Evolutionary conservation across 2,329 filamentous ascomycete species (phyloP).

Genomic region (Dactylellina cionopaga): DNA sequence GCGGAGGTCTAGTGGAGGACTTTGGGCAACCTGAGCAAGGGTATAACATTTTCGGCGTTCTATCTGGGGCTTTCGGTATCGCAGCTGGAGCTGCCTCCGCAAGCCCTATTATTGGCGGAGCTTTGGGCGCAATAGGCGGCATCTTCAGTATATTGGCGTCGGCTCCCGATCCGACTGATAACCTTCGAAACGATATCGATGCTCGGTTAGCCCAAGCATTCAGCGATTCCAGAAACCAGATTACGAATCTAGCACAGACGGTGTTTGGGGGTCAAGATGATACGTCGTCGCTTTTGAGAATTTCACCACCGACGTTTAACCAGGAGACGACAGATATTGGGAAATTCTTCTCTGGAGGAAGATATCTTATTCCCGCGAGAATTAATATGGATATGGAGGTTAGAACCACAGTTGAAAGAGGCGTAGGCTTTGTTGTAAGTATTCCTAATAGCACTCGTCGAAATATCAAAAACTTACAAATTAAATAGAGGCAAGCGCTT

Average conservation of each 20-base stretch:
- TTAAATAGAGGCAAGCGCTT: conserved; percentile 33
- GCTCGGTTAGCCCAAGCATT: conserved; percentile 28
- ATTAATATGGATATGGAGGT: conserved; percentile 2
- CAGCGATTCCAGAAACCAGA: conserved; percentile 4
- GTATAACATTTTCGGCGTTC: conserved; percentile 25
- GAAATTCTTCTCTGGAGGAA: conserved; percentile 20
- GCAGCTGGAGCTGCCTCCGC: conserved; percentile 5
- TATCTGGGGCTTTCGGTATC: conserved; percentile 18
- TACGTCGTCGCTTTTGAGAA: conserved; percentile 10
- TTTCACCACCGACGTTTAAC: background rate
- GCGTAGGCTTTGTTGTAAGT: background rate
- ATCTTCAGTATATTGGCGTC: conserved; percentile 24
- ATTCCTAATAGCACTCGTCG: background rate
- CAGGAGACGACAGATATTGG: conserved; percentile 11
- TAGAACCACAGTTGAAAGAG: background rate
- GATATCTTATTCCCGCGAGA: conserved; percentile 14
- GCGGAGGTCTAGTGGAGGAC: conserved; percentile 3
- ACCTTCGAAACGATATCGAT: conserved; percentile 24
- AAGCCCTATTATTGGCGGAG: conserved; percentile 9
- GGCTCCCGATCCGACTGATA: conserved; percentile 1
- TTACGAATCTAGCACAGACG: background rate
- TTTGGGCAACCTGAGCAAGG: conserved; percentile 21
- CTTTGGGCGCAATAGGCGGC: conserved; percentile 7
- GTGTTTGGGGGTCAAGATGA: conserved; percentile 5
- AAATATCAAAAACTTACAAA: background rate